phyloP scores from a whole-genome alignment of 257 asterid species.

The Nyctanthes arbortristis region DNA sequence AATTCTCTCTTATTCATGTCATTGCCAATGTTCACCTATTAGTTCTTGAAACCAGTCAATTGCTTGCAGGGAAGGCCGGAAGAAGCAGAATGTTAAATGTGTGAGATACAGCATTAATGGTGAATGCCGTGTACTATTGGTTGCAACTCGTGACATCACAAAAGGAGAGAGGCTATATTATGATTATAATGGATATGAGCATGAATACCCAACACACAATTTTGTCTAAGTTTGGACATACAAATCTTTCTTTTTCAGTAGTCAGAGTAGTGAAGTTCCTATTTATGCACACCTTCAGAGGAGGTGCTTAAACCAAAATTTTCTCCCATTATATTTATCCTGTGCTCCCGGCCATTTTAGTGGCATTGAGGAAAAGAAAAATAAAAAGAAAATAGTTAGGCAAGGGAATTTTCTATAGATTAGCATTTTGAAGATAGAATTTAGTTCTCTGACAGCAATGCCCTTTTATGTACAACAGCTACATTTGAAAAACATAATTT shows the following conservation, averaged over 20 bases:
- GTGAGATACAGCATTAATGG: constrained; percentile 71
- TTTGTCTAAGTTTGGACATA: constrained; percentile 44
- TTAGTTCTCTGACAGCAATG: constrained; percentile 2
- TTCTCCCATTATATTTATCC: constrained; percentile 20
- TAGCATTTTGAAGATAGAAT: constrained; percentile 17
- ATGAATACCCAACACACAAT: constrained; percentile 83
- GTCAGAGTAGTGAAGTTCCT: constrained; percentile 28
- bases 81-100: constrained; percentile 82
- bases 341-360: constrained; percentile 20
- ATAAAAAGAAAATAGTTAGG: constrained; percentile 22
- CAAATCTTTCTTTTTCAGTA: constrained; percentile 16
- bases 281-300: constrained; percentile 25
- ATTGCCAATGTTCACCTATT: constrained; percentile 15
- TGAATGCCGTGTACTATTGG: constrained; percentile 66
- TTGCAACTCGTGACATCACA: constrained; percentile 72
- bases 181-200: constrained; percentile 86
- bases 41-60: constrained; percentile 27
- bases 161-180: constrained; percentile 88
- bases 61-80: constrained; percentile 72
- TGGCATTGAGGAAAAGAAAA: constrained; percentile 22
- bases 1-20: constrained; percentile 8
- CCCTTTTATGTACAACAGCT: constrained; percentile 18
- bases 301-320: constrained; percentile 21
- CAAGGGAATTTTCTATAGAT: constrained; percentile 13
- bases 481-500: constrained; percentile 15